Evolutionary conservation across 1,139 yeast genomes (phyloP), one percentile per base, ranked within the genome.

Genomic region (Taphrina wiesneri): DNA sequence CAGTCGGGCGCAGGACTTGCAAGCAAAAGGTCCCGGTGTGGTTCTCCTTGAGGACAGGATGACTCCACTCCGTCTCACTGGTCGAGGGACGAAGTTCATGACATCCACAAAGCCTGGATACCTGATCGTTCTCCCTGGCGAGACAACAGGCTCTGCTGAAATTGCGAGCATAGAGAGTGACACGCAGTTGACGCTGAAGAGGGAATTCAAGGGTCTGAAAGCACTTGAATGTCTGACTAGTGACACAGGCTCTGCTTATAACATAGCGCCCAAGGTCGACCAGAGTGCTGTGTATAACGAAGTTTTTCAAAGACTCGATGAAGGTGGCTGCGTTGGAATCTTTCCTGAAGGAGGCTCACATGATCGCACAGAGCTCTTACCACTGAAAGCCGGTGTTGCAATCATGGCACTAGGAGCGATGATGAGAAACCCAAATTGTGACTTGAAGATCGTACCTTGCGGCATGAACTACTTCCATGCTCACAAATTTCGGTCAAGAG

Each of bases 271-370:
- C 63, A 88, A 88, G 73, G 87, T 93, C 65, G 90, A 93, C 77
- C 97, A 93, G 77, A 84, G 89, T 43, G 80, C 81, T 54, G 96
- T 93, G 68, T 93, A 90, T 76, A 83, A 86, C 68, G 81, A 82
- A 71, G 98, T 93, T 1, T 93, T 92, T 75, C 82, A 85, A 63
- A 97, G 90, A 75, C 81, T 93, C 70, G 83, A 89, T 21, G 82
- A 84, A 67, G 91, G 93, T 60, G 85, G 89, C 68, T 89, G 96
- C 71, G 79, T 93, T 45, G 99, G 98, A n/a, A 90, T 93, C 63
- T 93, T 92, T 77, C 98, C 98, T 2, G 98, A 92, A 77, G 98
- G 98, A 63, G 98, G 98, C 0, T 89, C 96, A 19, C 99, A 93
- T 73, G 99, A 93, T 75, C 82, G 98, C 69, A 86, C 98, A 0